Evolutionary conservation across 2,329 filamentous ascomycete genomes (phyloP).

Genomic region (Pezicula neosporulosa): DNA sequence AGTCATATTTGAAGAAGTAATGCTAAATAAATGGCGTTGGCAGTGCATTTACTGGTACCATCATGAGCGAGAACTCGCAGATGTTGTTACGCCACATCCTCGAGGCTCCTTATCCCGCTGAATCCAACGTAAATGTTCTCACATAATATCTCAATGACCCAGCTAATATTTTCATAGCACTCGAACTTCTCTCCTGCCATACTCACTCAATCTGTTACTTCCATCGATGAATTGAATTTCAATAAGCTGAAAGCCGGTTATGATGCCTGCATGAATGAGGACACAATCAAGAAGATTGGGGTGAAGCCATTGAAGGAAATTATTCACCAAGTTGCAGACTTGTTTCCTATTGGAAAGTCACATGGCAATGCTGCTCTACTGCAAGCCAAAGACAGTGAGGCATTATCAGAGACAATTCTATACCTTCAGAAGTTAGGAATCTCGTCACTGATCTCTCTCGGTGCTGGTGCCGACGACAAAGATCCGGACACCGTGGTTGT

Average conservation of each 20-base stretch:
- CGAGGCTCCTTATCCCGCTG: constrained; percentile 50
- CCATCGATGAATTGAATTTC: constrained; percentile 59
- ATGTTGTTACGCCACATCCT: constrained; percentile 59
- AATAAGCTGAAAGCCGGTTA: constrained; percentile 62
- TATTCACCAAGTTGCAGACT: constrained; percentile 46
- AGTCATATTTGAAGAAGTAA: no score
- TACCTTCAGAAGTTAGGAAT: constrained; percentile 44
- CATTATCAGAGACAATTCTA: constrained; percentile 41
- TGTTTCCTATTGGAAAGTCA: constrained; percentile 34
- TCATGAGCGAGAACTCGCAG: constrained; percentile 59
- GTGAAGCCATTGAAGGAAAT: constrained; percentile 52
- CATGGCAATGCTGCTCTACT: constrained; percentile 10
- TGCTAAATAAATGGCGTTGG: no score
- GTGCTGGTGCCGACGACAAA: constrained; percentile 31
- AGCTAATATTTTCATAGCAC: constrained; percentile 33
- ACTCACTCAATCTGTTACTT: constrained; percentile 32
- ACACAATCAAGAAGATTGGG: constrained; percentile 50
- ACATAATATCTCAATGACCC: constrained; percentile 6
- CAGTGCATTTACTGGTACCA: constrained; percentile 51
- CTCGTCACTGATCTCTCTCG: constrained; percentile 27
- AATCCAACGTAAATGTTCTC: constrained; percentile 29
- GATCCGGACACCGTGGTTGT: constrained; percentile 50
- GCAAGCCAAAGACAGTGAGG: constrained; percentile 23
- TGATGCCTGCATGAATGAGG: constrained; percentile 62
- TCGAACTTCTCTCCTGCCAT: constrained; percentile 44